Evolutionary conservation across 179 eudicot genomes (phyloP).

Genomic region (Beta corolliflora): DNA sequence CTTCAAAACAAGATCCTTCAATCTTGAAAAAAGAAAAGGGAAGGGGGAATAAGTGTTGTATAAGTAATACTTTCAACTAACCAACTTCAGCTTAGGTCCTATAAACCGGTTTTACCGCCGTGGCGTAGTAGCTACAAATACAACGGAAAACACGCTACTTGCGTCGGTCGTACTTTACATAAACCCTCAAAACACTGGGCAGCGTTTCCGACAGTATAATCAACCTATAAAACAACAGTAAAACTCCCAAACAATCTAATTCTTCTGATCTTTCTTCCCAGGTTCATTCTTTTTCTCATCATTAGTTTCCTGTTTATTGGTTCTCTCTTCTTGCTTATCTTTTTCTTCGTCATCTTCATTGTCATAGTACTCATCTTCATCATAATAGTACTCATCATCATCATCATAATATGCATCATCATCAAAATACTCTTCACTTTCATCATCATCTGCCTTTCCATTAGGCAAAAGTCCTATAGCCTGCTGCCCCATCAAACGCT

Average conservation of each 20-base stretch:
- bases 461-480: conserved; percentile 35
- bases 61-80: background rate
- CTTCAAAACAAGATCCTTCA: conserved; percentile 3
- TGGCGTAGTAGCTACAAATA: conserved; percentile 6
- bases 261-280: conserved; percentile 16
- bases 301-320: conserved; percentile 5
- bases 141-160: conserved; percentile 15
- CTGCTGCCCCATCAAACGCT: conserved; percentile 51
- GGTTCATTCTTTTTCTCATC: background rate
- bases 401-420: conserved; percentile 45
- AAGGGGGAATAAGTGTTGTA: background rate
- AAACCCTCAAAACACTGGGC: conserved; percentile 21
- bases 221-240: background rate
- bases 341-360: conserved; percentile 23
- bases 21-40: background rate
- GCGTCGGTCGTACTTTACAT: conserved; percentile 19
- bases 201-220: background rate
- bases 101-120: background rate
- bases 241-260: background rate
- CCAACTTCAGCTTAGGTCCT: conserved; percentile 10
- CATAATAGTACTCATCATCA: conserved; percentile 52
- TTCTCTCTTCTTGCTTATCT: conserved; percentile 8
- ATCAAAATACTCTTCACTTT: conserved; percentile 50
- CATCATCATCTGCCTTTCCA: conserved; percentile 45
- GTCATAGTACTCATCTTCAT: conserved; percentile 39